Percentiles rank a stretch among this genome's conserved stretches.
These are phyloP conservation scores for Discostella stelligera DNA, from an alignment of 352 stramenopile species.

Conservation along the genomic window DNA sequence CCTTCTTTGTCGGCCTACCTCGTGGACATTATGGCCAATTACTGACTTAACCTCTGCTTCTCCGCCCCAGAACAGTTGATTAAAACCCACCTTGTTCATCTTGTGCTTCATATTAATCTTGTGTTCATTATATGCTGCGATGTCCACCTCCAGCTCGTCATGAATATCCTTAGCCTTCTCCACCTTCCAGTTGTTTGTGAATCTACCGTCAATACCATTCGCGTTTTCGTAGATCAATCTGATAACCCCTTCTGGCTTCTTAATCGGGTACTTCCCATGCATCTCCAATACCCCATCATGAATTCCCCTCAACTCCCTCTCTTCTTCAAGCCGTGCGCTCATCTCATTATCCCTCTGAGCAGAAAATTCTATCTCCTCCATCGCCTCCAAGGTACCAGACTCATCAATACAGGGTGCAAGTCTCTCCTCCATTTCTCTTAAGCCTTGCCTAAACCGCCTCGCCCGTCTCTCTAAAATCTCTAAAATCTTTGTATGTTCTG, in stretches of 20 bases:
- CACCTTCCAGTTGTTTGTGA: conserved; percentile 16
- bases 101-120: too few species aligned
- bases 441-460: neutral
- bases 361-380: neutral
- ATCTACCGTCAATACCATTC: too few species aligned
- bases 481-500: neutral
- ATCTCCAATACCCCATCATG: neutral
- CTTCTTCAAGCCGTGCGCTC: too few species aligned
- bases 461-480: neutral
- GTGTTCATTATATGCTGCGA: conserved; percentile 18
- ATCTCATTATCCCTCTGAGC: too few species aligned
- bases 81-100: too few species aligned
- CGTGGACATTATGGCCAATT: conserved; percentile 7
- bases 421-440: neutral
- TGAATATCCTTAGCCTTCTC: conserved; percentile 14
- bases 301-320: too few species aligned
- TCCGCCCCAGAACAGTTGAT: too few species aligned
- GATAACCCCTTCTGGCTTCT: neutral
- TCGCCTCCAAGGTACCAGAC: neutral
- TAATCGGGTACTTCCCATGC: neutral
- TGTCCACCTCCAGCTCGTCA: too few species aligned
- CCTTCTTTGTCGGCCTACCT: too few species aligned
- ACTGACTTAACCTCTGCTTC: too few species aligned
- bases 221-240: too few species aligned
- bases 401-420: neutral